Base-by-base conservation (phyloP, 768 basidiomycete genomes). In the Auriculariales sp. region DNA sequence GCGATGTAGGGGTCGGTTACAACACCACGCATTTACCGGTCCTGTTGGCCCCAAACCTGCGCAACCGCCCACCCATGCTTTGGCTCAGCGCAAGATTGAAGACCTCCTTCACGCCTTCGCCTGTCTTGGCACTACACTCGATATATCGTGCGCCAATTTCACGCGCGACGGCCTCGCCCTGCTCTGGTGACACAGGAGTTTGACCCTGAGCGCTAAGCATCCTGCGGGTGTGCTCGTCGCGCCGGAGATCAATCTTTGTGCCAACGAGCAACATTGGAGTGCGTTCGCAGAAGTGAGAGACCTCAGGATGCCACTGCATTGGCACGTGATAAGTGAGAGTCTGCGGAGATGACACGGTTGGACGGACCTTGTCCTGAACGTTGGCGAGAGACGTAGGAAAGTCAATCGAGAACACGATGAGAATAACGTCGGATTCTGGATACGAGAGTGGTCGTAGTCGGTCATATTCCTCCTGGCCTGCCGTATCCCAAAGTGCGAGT, bases 401-500 rank as follows among this genome's bases (percentile, higher is more conserved):
- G 70, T 94, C 90, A 62, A 93, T 71, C 10, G 88, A 90, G 70
- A 94, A 95, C 27, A 93, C 90, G 57, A 94, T 87, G 57, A 94
- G 82, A 58, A 94, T 89, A 52, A 90, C 86, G 60, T 89, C 77
- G 71, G 81, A 84, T 64, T 91, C 87, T 17, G 88, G 86, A 57
- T 91, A 90, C 62, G 82, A 85, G 54, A 91, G 71, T 17, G 87
- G 86, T 56, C 87, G 74, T 50, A 92, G 73, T 54, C 86, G 75
- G 64, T 93, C 90, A 65, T 95, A 97, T 68, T 97, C 92, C 66
- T 97, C 92, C 64, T 95, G 92, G 25, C 92, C 92, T 1, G 92
- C 92, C 1, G 92, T 97, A 66, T 97, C 92, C 91, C 94, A 99
- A 15, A 99, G 72, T n/a, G 95, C 94, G 35, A 99, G 76, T 60